Evolutionary conservation across 257 asterid genomes (phyloP), one percentile per base, ranked within the genome.

Genomic region (Ilex aquifolium): DNA sequence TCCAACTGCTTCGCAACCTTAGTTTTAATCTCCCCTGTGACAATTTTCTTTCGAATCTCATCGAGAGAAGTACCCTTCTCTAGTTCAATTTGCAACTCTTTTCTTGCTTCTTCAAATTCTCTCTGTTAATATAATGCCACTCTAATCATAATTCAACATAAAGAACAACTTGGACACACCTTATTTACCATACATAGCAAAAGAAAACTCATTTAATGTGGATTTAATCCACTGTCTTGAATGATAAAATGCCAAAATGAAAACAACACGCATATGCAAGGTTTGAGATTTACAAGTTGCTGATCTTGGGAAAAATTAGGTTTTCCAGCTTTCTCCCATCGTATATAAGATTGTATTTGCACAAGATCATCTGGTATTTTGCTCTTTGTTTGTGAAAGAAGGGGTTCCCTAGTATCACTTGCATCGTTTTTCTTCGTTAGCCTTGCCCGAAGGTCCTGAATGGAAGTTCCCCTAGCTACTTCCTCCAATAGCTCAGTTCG

Each of bases 261-360:
- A 53, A 53, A 7, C 57, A 15, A 53, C 21, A 36, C 50, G 50
- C 39, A 32, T 44, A 65, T 46, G 61, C 63, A 69, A 75, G 71
- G 48, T 65, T 64, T 6, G 60, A 76, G 58, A 61, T 44, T 80
- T 84, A 91, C 98, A 69, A 79, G 88, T 69, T 91, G 96, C 72
- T 84, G 79, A 63, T 80, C 90, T 11, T 83, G 80, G 71, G 98
- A 82, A 71, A 77, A 86, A 79, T 77, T 84, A 56, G 94, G 98
- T 75, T 81, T 91, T 68, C 95, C 98, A 58, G 94, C 91, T 86
- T 68, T 86, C 83, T 91, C 98, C 96, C 96, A 88, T 69, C 95
- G 69, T 72, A 81, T 72, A 72, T 65, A 91, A 60, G 97, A 79
- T 67, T 91, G 97, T 69, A 69, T 74, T 74, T 91, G 95, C 72